These are phyloP conservation scores for Aurinia saxatilis DNA, from an alignment of 345 rosid genomes.

Conservation along the genomic window DNA sequence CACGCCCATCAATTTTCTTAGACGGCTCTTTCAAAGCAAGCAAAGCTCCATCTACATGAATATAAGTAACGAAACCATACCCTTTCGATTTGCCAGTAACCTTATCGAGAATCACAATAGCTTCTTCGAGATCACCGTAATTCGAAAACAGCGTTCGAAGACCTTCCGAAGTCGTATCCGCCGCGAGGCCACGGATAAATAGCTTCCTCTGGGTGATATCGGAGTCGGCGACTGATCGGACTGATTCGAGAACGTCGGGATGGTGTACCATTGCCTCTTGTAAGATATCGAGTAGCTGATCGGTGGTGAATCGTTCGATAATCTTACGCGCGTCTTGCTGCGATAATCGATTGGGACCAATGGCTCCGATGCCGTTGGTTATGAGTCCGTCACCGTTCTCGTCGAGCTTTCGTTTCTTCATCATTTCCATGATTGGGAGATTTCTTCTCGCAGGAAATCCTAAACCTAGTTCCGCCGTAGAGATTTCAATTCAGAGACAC, in stretches of 20 bases:
- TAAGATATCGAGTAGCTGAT: constrained; percentile 60
- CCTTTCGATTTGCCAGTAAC: constrained; percentile 69
- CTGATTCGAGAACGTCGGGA: constrained; percentile 43
- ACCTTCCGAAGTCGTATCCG: constrained; percentile 68
- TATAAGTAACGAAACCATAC: constrained; percentile 63
- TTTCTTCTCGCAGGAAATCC: constrained; percentile 10
- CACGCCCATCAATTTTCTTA: constrained; percentile 72
- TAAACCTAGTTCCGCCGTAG: constrained; percentile 21
- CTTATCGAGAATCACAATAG: constrained; percentile 60
- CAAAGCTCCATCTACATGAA: constrained; percentile 56
- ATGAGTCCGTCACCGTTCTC: constrained; percentile 37
- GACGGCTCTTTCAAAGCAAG: constrained; percentile 67
- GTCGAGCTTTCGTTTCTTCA: constrained; percentile 56
- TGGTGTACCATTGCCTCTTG: constrained; percentile 41
- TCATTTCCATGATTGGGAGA: constrained; percentile 29
- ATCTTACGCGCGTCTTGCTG: constrained; percentile 45
- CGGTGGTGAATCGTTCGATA: constrained; percentile 47
- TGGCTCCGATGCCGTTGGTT: constrained; percentile 2
- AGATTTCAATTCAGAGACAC: background rate
- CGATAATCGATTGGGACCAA: constrained; percentile 24
- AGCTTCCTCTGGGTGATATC: constrained; percentile 71
- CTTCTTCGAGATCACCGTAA: constrained; percentile 74
- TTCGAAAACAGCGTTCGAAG: constrained; percentile 48
- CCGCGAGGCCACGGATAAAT: constrained; percentile 72
- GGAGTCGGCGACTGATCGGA: constrained; percentile 53